Evolutionary conservation across 1,139 yeast genomes (phyloP).

Genomic region (Kodamaea sp.): DNA sequence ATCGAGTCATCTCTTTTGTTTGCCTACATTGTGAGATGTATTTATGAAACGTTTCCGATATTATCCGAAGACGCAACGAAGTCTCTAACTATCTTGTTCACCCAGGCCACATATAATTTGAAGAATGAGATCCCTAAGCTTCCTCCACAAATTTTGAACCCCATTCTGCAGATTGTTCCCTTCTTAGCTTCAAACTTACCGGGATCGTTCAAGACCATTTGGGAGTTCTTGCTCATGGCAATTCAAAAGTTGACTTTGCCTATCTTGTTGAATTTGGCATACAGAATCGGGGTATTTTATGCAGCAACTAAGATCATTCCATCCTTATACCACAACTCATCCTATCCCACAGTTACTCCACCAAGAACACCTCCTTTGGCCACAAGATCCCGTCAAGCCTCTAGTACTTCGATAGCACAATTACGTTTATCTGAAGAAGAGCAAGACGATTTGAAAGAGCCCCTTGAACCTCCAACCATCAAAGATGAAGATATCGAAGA

Average conservation of each 20-base stretch:
- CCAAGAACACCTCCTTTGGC: conserved; percentile 25
- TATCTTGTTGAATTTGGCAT: conserved; percentile 76
- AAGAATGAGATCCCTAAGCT: conserved; percentile 41
- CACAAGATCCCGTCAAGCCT: conserved; percentile 20
- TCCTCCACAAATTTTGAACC: conserved; percentile 43
- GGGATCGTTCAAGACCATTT: conserved; percentile 61
- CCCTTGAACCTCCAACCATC: conserved; percentile 1
- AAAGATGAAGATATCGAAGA: conserved; percentile 2
- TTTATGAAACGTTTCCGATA: conserved; percentile 87
- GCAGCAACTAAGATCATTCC: conserved; percentile 96
- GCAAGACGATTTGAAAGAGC: conserved; percentile 4
- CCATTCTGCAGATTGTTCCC: conserved; percentile 45
- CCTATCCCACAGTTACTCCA: conserved; percentile 28
- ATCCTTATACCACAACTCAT: conserved; percentile 51
- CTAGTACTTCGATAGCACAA: conserved; percentile 13
- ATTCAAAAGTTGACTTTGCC: conserved; percentile 79
- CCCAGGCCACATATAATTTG: conserved; percentile 39
- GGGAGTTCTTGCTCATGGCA: conserved; percentile 70
- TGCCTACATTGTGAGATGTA: conserved; percentile 89
- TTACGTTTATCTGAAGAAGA: background rate
- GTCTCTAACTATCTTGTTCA: conserved; percentile 39
- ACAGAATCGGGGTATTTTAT: conserved; percentile 82
- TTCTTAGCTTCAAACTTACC: conserved; percentile 56
- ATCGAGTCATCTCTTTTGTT: conserved; percentile 83
- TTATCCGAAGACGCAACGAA: conserved; percentile 55